A percentile compares a stretch with the other conserved stretches of the same genome.
These are phyloP conservation scores for Beauveria scarabaeidicola DNA, from an alignment of 2,329 filamentous ascomycete genomes.

Conservation along the genomic window DNA sequence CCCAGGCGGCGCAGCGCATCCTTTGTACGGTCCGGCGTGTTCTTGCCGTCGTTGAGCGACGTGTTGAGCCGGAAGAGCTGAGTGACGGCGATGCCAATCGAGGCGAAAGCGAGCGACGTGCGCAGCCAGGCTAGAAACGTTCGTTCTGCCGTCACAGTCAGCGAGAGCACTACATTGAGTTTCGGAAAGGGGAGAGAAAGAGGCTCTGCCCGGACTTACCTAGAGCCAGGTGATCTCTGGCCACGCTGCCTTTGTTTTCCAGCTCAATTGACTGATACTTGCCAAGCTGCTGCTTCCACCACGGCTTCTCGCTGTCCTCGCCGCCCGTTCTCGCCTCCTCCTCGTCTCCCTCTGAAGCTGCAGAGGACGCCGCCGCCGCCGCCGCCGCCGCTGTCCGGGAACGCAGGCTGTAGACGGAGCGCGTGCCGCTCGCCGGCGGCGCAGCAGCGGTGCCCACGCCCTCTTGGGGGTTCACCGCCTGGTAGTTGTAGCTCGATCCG, in stretches of 20 bases:
- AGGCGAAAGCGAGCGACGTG: constrained; percentile 72
- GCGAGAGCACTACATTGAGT: not conserved
- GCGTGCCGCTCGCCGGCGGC: not conserved
- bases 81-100: constrained; percentile 74
- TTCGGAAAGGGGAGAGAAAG: not conserved
- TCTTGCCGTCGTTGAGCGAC: constrained; percentile 35
- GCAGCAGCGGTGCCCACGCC: not conserved
- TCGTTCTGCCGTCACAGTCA: constrained; percentile 46
- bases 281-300: constrained; percentile 43
- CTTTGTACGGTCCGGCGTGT: constrained; percentile 16
- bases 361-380: constrained; percentile 13
- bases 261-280: constrained; percentile 59
- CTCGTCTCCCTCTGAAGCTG: constrained; percentile 16
- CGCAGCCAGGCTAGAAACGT: constrained; percentile 82
- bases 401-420: constrained; percentile 14
- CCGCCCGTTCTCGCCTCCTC: constrained; percentile 13
- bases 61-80: constrained; percentile 80
- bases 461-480: constrained; percentile 23
- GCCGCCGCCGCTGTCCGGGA: constrained; percentile 11
- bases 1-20: constrained; percentile 53
- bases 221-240: constrained; percentile 71
- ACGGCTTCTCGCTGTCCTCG: constrained; percentile 24
- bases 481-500: constrained; percentile 31
- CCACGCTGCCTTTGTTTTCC: constrained; percentile 80
- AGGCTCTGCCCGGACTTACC: constrained; percentile 40